Evolutionary conservation across 768 basidiomycete species (phyloP).

Genomic region (Tricholoma sp.): DNA sequence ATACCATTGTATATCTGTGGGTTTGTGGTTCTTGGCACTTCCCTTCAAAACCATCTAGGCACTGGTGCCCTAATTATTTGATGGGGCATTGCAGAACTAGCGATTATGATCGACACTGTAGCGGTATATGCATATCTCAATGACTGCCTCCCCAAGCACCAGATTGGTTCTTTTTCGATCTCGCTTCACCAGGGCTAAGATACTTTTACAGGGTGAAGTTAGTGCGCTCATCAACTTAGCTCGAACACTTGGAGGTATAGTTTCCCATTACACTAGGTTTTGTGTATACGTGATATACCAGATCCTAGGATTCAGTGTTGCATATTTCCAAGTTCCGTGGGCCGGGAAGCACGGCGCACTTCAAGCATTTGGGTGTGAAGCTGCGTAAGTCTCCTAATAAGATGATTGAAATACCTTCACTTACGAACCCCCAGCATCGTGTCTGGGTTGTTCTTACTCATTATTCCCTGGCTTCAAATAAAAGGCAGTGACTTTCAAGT

Average conservation of each 20-base stretch:
- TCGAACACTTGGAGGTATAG: conserved; percentile 45
- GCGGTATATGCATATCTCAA: conserved; percentile 46
- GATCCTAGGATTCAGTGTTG: conserved; percentile 48
- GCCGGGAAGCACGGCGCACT: conserved; percentile 53
- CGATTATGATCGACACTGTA: conserved; percentile 57
- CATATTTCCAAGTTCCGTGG: conserved; percentile 67
- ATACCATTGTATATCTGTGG: conserved; percentile 57
- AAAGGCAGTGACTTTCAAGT: conserved; percentile 45
- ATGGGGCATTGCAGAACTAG: conserved; percentile 58
- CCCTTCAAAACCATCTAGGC: conserved; percentile 47
- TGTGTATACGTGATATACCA: neutral
- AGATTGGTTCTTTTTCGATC: conserved; percentile 15
- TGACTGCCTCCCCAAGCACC: conserved; percentile 24
- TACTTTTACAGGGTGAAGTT: conserved; percentile 46
- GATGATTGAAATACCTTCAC: neutral
- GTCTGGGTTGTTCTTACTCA: conserved; percentile 42
- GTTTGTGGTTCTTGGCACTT: conserved; percentile 52
- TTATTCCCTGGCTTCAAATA: conserved; percentile 46
- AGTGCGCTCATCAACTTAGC: conserved; percentile 56
- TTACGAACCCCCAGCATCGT: conserved; percentile 34
- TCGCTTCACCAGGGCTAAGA: neutral
- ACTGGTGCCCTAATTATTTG: conserved; percentile 57
- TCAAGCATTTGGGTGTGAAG: conserved; percentile 58
- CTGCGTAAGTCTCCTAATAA: conserved; percentile 38
- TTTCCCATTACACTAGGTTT: neutral